Evolutionary conservation across 2,329 filamentous ascomycete species (phyloP).

Genomic region (Taxawa tesnikishii): DNA sequence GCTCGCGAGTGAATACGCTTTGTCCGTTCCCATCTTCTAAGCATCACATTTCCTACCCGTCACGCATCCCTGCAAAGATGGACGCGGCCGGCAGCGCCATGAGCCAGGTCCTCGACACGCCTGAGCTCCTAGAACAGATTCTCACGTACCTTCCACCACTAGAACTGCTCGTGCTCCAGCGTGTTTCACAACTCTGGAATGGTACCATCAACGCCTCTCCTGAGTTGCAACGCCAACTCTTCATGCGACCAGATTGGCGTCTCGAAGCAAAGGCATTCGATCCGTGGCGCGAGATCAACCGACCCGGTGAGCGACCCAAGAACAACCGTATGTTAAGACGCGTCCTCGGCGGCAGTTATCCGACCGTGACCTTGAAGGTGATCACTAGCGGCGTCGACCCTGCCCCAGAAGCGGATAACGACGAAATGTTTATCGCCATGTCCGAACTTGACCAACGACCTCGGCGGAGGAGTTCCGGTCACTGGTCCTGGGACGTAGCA

Average conservation of each 20-base stretch:
- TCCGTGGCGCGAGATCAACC: constrained; percentile 8
- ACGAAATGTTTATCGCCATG: background rate
- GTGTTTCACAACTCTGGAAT: constrained; percentile 17
- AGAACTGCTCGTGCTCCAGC: constrained; percentile 21
- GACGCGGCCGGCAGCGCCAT: too few species aligned
- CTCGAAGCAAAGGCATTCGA: constrained; percentile 14
- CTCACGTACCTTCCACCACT: constrained; percentile 18
- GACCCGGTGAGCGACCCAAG: constrained; percentile 16
- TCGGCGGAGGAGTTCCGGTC: constrained; percentile 9
- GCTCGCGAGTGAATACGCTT: too few species aligned
- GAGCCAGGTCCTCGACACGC: constrained; percentile 19
- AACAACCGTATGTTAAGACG: constrained; percentile 22
- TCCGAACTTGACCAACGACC: too few species aligned
- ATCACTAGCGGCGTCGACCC: constrained; percentile 11
- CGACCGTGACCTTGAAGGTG: constrained; percentile 20
- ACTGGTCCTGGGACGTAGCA: constrained; percentile 21
- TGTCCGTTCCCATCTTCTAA: too few species aligned
- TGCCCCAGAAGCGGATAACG: background rate
- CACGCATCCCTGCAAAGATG: too few species aligned
- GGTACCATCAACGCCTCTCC: constrained; percentile 15
- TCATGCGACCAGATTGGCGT: constrained; percentile 21
- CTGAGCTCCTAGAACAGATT: constrained; percentile 26
- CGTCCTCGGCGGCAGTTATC: constrained; percentile 20
- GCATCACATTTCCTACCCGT: too few species aligned
- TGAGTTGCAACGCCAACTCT: constrained; percentile 19